Evolutionary conservation across 1,139 yeast species (phyloP).

Genomic region (Geotrichum reessii): DNA sequence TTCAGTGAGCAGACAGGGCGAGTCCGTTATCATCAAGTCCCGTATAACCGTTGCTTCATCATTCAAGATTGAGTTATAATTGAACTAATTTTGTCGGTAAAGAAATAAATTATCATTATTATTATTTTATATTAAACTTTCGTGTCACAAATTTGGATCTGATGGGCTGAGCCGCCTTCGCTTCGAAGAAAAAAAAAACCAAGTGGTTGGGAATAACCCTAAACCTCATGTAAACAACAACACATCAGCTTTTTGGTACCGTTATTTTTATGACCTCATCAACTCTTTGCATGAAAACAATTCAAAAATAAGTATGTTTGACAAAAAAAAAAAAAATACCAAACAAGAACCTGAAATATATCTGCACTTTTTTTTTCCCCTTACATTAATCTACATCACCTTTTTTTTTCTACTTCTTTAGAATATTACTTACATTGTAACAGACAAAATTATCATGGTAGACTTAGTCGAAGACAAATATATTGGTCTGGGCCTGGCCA

Average conservation of each 20-base stretch:
- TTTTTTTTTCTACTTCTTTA: not conserved
- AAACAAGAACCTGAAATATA: not conserved
- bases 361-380: not conserved
- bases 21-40: not conserved
- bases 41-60: not conserved
- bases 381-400: not conserved
- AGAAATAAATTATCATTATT: not conserved
- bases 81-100: not conserved
- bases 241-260: not conserved
- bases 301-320: not conserved
- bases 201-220: not conserved
- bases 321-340: not conserved
- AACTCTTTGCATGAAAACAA: not conserved
- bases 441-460: not conserved
- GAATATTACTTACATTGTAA: not conserved
- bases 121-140: not conserved
- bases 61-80: not conserved
- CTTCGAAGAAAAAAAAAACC: no score
- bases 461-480: conserved; percentile 60
- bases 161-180: not conserved
- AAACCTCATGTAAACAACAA: not conserved
- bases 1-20: not conserved
- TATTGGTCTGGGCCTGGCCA: conserved; percentile 83
- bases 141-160: not conserved
- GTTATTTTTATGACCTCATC: not conserved